Conservation (phyloP, 805 yeast genomes). For the Ogataea wickerhamii region DNA sequence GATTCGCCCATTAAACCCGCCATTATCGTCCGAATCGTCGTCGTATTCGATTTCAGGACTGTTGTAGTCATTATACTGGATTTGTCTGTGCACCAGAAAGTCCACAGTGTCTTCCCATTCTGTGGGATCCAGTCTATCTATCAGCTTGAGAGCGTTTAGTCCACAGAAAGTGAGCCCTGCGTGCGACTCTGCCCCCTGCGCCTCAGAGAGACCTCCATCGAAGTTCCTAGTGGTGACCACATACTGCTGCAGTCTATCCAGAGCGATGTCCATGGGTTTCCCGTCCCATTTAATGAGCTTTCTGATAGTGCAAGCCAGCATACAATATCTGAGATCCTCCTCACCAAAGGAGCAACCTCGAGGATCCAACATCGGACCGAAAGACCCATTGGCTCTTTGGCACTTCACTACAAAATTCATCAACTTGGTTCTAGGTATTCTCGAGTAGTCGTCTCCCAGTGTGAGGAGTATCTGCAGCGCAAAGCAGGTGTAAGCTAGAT, state of each 20-base stretch:
- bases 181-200: constrained; percentile 59
- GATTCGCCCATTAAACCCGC: constrained; percentile 85
- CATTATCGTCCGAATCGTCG: constrained; percentile 47
- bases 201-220: constrained; percentile 73
- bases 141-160: constrained; percentile 52
- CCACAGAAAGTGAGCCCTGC: constrained; percentile 89
- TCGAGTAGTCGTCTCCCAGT: constrained; percentile 41
- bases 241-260: constrained; percentile 36
- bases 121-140: constrained; percentile 26
- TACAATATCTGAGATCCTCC: constrained; percentile 67
- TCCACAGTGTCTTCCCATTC: constrained; percentile 41
- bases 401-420: constrained; percentile 55
- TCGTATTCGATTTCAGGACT: constrained; percentile 23
- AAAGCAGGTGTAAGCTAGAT: constrained; percentile 72
- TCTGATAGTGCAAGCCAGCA: constrained; percentile 66
- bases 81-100: constrained; percentile 68
- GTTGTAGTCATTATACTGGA: constrained; percentile 35
- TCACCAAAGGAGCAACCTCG: constrained; percentile 48
- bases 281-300: constrained; percentile 37
- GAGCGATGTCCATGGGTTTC: constrained; percentile 40
- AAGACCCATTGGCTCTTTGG: constrained; percentile 60
- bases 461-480: constrained; percentile 56
- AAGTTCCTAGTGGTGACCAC: constrained; percentile 35
- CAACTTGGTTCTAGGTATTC: constrained; percentile 41
- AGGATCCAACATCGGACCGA: constrained; percentile 41